Evolutionary conservation across 2,329 filamentous ascomycete genomes (phyloP).

Genomic region (Ilyonectria sp.): DNA sequence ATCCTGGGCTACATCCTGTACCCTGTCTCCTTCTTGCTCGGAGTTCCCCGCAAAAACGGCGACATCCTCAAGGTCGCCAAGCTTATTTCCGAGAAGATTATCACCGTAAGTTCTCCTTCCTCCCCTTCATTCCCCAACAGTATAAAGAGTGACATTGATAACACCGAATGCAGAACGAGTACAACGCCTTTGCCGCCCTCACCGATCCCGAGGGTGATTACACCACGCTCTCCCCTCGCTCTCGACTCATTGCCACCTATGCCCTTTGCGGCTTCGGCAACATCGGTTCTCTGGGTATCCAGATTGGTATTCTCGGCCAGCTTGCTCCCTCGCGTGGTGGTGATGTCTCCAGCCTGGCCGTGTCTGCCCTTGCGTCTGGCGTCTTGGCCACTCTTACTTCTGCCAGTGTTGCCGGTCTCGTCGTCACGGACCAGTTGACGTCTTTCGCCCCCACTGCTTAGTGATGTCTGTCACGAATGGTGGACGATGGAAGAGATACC

Average conservation of each 20-base stretch:
- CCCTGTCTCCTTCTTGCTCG: constrained; percentile 85
- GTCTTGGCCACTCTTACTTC: constrained; percentile 85
- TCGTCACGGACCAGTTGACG: constrained; percentile 69
- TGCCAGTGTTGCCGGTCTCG: constrained; percentile 83
- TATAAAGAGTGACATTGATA: constrained; percentile 20
- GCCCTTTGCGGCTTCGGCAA: constrained; percentile 89
- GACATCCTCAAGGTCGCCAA: constrained; percentile 81
- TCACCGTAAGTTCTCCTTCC: constrained; percentile 68
- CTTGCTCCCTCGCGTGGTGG: constrained; percentile 81
- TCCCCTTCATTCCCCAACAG: not conserved
- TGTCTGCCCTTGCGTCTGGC: constrained; percentile 84
- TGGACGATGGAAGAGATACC: constrained; percentile 14
- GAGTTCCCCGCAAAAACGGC: constrained; percentile 72
- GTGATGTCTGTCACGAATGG: not conserved
- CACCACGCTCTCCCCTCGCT: constrained; percentile 75
- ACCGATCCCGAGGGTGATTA: constrained; percentile 67
- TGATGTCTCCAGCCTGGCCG: constrained; percentile 81
- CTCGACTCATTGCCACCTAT: constrained; percentile 87
- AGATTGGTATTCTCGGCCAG: constrained; percentile 90
- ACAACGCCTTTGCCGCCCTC: constrained; percentile 78
- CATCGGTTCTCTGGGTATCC: constrained; percentile 88
- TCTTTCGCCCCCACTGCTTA: constrained; percentile 27
- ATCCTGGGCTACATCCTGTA: constrained; percentile 85
- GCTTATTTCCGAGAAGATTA: constrained; percentile 88
- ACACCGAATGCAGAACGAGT: constrained; percentile 74